A percentile compares a stretch with the other conserved stretches of the same genome.
These are phyloP conservation scores for Coprinellus micaceus DNA, from an alignment of 768 basidiomycete genomes.

Conservation along the genomic window DNA sequence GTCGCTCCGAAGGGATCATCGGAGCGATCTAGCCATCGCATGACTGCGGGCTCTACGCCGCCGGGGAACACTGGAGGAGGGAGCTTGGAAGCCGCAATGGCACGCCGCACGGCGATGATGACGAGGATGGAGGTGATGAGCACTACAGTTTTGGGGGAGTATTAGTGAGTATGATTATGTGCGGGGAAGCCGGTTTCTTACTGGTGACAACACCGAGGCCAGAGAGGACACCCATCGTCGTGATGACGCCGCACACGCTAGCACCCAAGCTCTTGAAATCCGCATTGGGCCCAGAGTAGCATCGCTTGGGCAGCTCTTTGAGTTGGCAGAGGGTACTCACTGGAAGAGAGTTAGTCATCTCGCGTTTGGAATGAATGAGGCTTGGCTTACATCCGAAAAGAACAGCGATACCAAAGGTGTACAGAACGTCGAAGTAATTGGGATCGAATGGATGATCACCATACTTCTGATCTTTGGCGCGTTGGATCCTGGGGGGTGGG, in stretches of 20 bases:
- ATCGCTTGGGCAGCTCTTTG: constrained; percentile 23
- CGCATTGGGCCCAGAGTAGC: constrained; percentile 22
- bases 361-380: too few species aligned
- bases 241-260: constrained; percentile 22
- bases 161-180: too few species aligned
- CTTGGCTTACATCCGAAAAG: constrained; percentile 26
- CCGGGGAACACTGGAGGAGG: constrained; percentile 28
- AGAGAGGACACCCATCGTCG: constrained; percentile 25
- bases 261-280: constrained; percentile 21
- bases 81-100: constrained; percentile 22
- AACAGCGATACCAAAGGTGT: constrained; percentile 21
- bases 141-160: constrained; percentile 16
- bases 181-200: too few species aligned
- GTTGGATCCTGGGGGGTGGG: constrained; percentile 23
- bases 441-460: constrained; percentile 19
- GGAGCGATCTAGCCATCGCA: constrained; percentile 29
- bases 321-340: constrained; percentile 25
- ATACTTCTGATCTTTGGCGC: constrained; percentile 23
- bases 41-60: constrained; percentile 25
- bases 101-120: constrained; percentile 22
- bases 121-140: constrained; percentile 22
- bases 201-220: constrained; percentile 25
- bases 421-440: constrained; percentile 20
- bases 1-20: constrained; percentile 19
- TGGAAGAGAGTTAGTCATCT: constrained; percentile 3